A percentile compares a stretch with the other conserved stretches of the same genome.
These are phyloP conservation scores for Theobroma grandiflorum DNA, from an alignment of 441 rosid species.

Conservation along the genomic window DNA sequence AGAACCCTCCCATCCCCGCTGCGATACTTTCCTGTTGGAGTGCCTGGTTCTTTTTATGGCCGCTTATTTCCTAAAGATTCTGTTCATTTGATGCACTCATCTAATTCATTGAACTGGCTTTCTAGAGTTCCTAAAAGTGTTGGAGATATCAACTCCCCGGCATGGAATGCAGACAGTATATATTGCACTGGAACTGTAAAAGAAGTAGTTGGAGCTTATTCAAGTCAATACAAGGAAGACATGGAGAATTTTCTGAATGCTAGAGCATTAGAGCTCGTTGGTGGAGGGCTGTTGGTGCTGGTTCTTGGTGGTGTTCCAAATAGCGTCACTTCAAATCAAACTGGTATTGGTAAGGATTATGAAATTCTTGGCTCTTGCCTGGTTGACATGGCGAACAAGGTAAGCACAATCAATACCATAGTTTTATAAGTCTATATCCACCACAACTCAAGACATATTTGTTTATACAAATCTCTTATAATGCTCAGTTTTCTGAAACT, in stretches of 20 bases:
- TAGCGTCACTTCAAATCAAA: background rate
- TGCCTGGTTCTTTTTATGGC: slow-evolving; percentile 23
- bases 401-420: background rate
- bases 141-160: background rate
- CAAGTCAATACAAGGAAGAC: background rate
- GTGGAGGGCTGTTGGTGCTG: slow-evolving; percentile 1
- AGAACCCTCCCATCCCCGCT: background rate
- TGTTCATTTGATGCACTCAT: slow-evolving; percentile 18
- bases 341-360: background rate
- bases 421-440: too few species aligned
- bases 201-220: slow-evolving; percentile 16
- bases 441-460: too few species aligned
- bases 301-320: background rate
- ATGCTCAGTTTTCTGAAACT: too few species aligned
- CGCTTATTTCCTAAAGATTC: slow-evolving; percentile 10
- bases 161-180: slow-evolving; percentile 13
- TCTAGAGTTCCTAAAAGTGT: background rate
- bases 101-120: slow-evolving; percentile 11
- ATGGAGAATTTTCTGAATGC: background rate
- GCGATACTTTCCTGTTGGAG: slow-evolving; percentile 9
- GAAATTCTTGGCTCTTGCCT: slow-evolving; percentile 13
- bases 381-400: background rate
- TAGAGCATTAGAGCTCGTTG: slow-evolving; percentile 9
- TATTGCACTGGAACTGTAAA: background rate
- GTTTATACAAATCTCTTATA: too few species aligned